phyloP scores from a whole-genome alignment of 257 asterid species.

The Solanum dulcamara region DNA sequence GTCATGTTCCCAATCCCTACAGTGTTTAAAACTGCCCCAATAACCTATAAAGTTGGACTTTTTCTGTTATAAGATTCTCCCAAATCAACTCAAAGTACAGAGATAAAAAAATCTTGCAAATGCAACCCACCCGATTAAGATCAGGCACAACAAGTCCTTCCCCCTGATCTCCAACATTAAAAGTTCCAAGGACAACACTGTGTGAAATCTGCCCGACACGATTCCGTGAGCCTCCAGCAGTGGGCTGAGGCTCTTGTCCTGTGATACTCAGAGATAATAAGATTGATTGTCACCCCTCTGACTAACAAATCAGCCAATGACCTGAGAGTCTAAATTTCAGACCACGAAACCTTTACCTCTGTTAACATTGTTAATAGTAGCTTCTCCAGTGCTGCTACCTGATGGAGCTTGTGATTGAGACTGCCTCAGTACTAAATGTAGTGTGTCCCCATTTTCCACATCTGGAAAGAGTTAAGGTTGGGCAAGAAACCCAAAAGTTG shows the following conservation, averaged over 20 bases:
- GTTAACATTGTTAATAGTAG: slow-evolving; percentile 34
- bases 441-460: slow-evolving; percentile 83
- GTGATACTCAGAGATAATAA: slow-evolving; percentile 8
- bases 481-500: not conserved
- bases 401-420: slow-evolving; percentile 42
- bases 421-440: slow-evolving; percentile 87
- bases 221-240: slow-evolving; percentile 36
- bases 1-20: slow-evolving; percentile 58
- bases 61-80: not conserved
- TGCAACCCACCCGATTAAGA: slow-evolving; percentile 57
- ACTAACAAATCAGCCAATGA: not conserved
- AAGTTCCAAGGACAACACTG: slow-evolving; percentile 69
- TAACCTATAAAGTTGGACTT: slow-evolving; percentile 34
- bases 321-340: not conserved
- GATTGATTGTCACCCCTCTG: not conserved
- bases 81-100: not conserved
- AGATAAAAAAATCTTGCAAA: not conserved
- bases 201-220: slow-evolving; percentile 81
- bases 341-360: slow-evolving; percentile 31
- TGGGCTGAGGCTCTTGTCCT: slow-evolving; percentile 49
- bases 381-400: slow-evolving; percentile 33
- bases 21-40: slow-evolving; percentile 81
- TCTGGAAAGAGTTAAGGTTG: slow-evolving; percentile 50
- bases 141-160: slow-evolving; percentile 59
- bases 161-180: slow-evolving; percentile 81